Evolutionary conservation across 2,329 filamentous ascomycete genomes (phyloP).

Genomic region (Phialocephala subalpina): DNA sequence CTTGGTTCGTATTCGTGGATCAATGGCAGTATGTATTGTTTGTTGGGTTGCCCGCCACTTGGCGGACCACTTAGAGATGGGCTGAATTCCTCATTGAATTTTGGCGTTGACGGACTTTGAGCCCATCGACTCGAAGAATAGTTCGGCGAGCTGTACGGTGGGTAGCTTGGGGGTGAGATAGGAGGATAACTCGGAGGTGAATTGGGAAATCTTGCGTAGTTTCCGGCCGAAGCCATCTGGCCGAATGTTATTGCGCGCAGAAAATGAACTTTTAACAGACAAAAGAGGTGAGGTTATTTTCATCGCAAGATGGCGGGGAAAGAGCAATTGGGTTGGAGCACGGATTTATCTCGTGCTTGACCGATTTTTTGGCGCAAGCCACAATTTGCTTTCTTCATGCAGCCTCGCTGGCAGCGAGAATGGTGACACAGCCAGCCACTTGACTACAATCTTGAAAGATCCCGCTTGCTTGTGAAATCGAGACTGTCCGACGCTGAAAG

Average conservation of each 20-base stretch:
- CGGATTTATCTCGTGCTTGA: background rate
- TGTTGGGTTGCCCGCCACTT: constrained; percentile 4
- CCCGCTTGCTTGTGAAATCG: background rate
- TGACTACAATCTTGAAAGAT: background rate
- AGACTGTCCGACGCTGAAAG: background rate
- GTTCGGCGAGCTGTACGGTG: background rate
- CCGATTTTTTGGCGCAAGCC: background rate
- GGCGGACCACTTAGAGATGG: background rate
- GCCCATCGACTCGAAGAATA: constrained; percentile 1
- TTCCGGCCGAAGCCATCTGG: background rate
- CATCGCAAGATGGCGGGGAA: background rate
- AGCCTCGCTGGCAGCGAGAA: background rate
- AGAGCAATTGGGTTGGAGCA: background rate
- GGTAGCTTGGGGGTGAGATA: background rate
- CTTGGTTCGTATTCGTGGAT: constrained; percentile 12
- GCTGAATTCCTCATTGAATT: constrained; percentile 15
- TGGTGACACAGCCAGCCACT: background rate
- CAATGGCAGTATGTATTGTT: constrained; percentile 10
- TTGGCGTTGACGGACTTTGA: background rate
- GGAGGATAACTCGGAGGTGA: background rate
- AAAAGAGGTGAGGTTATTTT: background rate
- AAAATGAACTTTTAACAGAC: background rate
- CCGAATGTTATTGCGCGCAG: background rate
- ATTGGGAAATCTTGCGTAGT: background rate
- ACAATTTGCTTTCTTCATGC: background rate